Evolutionary conservation across 2,329 filamentous ascomycete species (phyloP).

Genomic region (Pseudogymnoascus sp.): DNA sequence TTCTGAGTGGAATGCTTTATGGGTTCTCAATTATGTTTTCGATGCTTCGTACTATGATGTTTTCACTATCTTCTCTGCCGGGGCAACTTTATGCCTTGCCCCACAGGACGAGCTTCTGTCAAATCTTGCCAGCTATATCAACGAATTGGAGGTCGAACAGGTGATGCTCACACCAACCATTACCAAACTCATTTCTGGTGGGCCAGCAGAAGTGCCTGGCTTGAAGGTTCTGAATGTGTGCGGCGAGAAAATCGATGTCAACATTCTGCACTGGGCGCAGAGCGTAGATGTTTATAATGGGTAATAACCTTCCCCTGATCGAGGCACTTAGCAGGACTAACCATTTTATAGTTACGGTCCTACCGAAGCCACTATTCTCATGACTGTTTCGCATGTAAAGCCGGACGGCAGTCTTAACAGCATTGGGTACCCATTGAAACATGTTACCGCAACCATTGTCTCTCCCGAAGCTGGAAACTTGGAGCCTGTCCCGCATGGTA

Average conservation of each 20-base stretch:
- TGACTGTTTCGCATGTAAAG: slow-evolving; percentile 7
- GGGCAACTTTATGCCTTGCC: neutral
- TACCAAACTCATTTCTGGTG: slow-evolving; percentile 4
- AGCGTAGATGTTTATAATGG: neutral
- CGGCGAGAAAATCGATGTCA: slow-evolving; percentile 7
- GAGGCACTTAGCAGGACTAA: neutral
- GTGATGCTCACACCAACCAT: slow-evolving; percentile 11
- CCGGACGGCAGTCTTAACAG: neutral
- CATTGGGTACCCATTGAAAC: slow-evolving; percentile 10
- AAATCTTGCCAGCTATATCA: slow-evolving; percentile 10
- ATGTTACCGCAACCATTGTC: slow-evolving; percentile 33
- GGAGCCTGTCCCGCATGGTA: slow-evolving; percentile 4
- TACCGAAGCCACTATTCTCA: slow-evolving; percentile 8
- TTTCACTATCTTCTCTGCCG: slow-evolving; percentile 8
- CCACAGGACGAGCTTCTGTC: slow-evolving; percentile 3
- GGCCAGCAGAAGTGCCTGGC: slow-evolving; percentile 8
- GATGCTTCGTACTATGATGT: slow-evolving; percentile 12
- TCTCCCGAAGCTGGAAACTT: slow-evolving; percentile 17
- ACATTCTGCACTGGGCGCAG: slow-evolving; percentile 8
- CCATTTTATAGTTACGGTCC: slow-evolving; percentile 5
- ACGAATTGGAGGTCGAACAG: slow-evolving; percentile 8
- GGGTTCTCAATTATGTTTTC: slow-evolving; percentile 9
- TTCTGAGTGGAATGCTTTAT: slow-evolving; percentile 16
- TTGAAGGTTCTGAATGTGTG: slow-evolving; percentile 9
- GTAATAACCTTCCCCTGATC: neutral